Base-by-base conservation (phyloP, 2,329 filamentous ascomycete species). In the Trichoderma gracile region DNA sequence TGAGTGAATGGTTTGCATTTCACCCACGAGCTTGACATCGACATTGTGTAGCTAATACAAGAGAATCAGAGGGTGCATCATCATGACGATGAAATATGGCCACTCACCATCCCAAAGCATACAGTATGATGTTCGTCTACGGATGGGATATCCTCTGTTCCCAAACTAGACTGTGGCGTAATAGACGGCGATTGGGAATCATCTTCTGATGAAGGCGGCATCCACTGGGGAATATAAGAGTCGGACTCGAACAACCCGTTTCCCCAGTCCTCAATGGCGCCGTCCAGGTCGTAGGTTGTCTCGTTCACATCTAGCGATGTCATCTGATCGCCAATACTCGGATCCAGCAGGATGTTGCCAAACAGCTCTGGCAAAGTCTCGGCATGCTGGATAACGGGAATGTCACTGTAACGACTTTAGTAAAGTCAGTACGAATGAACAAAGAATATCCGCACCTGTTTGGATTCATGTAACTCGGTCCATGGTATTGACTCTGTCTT, bases 31-130 rank as follows among this genome's bases (percentile, higher is more conserved):
- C 27, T 60, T 57, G n/a, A 66, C 53, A 2, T 64, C 54, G n/a
- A 63, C 19, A n/a, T 49, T 43, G 14, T 65, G 59, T 14, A 65
- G 46, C 59, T 65, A 17, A 14, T 21, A 12, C 10, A 43, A 7
- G 7, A 25, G 23, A 12, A 19, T 55, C 21, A 53, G 30, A 27
- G 3, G 12, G 17, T 38, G 7, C 9, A 9, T 1, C 15, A 12
- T 5, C 17, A 1, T 40, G 7, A 1, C 19, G 5, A 0, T 3
- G 38, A 46, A 25, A 30, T 10, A 2, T 17, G 23, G 7, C 19
- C 7, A 43, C 50, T 50, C 25, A 63, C 57, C 50, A 60, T 55
- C 17, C 57, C 58, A 15, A 55, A 62, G 23, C 33, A 62, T 71
- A 60, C 17, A 19, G 9, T 49, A 15, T 50, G 33, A 7, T 42